A percentile compares a stretch with the other conserved stretches of the same genome.
These are phyloP conservation scores for Dittrichia graveolens DNA, from an alignment of 129 eudicot genomes.

Conservation along the genomic window DNA sequence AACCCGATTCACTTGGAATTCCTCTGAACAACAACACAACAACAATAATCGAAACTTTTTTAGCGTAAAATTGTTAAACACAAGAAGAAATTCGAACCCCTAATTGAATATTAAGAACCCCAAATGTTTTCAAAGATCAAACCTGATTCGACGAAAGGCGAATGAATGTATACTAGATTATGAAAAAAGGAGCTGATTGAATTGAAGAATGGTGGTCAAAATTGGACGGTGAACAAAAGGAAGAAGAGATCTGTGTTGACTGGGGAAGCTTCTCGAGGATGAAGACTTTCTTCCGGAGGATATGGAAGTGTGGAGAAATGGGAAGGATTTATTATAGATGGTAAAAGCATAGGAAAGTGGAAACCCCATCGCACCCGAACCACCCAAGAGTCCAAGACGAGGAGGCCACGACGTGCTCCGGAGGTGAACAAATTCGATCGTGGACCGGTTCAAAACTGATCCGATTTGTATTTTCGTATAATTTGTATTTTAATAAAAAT, in stretches of 20 bases:
- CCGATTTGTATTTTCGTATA: too few relatives aligned
- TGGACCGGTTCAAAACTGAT: too few relatives aligned
- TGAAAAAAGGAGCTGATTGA: neutral
- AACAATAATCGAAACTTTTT: neutral
- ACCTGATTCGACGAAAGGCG: slow-evolving; percentile 13
- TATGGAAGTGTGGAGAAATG: slow-evolving; percentile 14
- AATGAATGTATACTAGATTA: neutral
- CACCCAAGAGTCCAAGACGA: too few relatives aligned
- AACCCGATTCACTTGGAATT: slow-evolving; percentile 4
- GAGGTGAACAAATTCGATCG: too few relatives aligned
- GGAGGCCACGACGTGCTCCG: too few relatives aligned
- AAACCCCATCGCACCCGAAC: too few relatives aligned
- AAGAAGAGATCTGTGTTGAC: slow-evolving; percentile 39
- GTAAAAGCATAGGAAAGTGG: too few relatives aligned
- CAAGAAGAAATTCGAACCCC: slow-evolving; percentile 5
- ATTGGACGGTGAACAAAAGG: slow-evolving; percentile 1
- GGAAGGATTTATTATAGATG: too few relatives aligned
- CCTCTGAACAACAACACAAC: neutral
- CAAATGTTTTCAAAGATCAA: neutral
- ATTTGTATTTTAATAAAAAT: too few relatives aligned
- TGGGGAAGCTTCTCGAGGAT: slow-evolving; percentile 35
- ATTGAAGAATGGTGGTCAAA: slow-evolving; percentile 28
- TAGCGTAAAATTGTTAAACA: neutral
- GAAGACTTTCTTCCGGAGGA: slow-evolving; percentile 15
- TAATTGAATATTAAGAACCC: slow-evolving; percentile 11